phyloP scores from a whole-genome alignment of 371 early-diverging fungal species.

The Circinella umbellata region DNA sequence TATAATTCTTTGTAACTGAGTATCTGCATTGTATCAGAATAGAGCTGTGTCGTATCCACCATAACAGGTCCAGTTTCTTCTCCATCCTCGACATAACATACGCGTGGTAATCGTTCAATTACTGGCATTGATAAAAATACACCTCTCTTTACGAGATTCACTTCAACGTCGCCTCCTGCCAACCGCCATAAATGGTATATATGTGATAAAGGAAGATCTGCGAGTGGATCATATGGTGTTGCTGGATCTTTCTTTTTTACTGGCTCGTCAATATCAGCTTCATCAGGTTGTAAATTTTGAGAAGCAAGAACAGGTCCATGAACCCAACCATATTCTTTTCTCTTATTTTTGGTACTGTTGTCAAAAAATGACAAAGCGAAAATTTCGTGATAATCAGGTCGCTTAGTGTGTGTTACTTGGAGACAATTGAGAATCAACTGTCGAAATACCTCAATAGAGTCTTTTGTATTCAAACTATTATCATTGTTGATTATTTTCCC shows the following conservation, averaged over 20 bases:
- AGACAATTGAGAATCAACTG: conserved; percentile 34
- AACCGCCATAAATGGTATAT: conserved; percentile 69
- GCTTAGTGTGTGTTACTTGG: conserved; percentile 18
- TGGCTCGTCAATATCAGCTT: conserved; percentile 19
- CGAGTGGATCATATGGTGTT: conserved; percentile 2
- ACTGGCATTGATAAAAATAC: conserved; percentile 63
- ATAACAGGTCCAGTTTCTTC: conserved; percentile 49
- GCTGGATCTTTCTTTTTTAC: neutral
- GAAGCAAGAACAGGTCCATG: conserved; percentile 45
- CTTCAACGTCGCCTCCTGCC: conserved; percentile 70
- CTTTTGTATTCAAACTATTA: neutral
- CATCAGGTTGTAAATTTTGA: conserved; percentile 36
- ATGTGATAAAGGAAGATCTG: conserved; percentile 45
- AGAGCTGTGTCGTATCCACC: conserved; percentile 54
- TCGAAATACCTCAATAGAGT: conserved; percentile 26
- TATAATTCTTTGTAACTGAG: conserved; percentile 62
- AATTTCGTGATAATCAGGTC: conserved; percentile 24
- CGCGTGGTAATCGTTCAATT: conserved; percentile 62
- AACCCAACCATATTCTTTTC: conserved; percentile 28
- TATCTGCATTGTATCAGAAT: conserved; percentile 55
- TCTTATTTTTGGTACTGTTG: conserved; percentile 8
- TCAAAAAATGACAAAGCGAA: conserved; percentile 28
- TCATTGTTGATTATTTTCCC: conserved; percentile 14
- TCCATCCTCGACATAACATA: conserved; percentile 50
- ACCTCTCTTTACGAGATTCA: conserved; percentile 60